phyloP scores from a whole-genome alignment of 2,329 filamentous ascomycete species.

The Arthrobotrys sinensis region DNA sequence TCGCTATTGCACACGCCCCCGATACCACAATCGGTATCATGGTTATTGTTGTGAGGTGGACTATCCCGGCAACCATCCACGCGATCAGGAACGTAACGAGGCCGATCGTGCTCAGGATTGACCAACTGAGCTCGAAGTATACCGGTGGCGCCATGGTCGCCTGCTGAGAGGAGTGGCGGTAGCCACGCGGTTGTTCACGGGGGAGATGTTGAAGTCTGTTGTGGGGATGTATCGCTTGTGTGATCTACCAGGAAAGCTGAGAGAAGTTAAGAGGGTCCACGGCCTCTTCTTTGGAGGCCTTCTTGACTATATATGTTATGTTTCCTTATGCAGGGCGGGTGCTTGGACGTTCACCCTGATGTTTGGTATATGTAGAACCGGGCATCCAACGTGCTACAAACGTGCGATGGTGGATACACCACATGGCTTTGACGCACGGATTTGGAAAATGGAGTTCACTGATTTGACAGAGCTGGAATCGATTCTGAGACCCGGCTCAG shows the following conservation, averaged over 20 bases:
- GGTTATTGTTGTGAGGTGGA: slow-evolving; percentile 67
- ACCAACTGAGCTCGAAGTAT: slow-evolving; percentile 70
- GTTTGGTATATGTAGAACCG: no score
- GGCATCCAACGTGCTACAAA: background rate
- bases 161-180: background rate
- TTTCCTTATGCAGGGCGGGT: background rate
- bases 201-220: background rate
- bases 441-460: slow-evolving; percentile 4
- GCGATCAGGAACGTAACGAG: slow-evolving; percentile 68
- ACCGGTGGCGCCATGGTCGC: slow-evolving; percentile 55
- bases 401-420: background rate
- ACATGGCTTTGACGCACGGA: slow-evolving; percentile 34
- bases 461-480: background rate
- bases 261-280: background rate
- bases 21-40: slow-evolving; percentile 68
- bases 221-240: background rate
- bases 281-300: background rate
- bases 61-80: slow-evolving; percentile 68
- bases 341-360: slow-evolving; percentile 1
- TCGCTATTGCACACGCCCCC: slow-evolving; percentile 68
- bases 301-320: slow-evolving; percentile 4
- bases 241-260: background rate
- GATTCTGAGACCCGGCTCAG: background rate
- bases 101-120: slow-evolving; percentile 70
- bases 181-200: background rate